Conservation (phyloP, 2,329 filamentous ascomycete genomes). For the Thelonectria rubi region DNA sequence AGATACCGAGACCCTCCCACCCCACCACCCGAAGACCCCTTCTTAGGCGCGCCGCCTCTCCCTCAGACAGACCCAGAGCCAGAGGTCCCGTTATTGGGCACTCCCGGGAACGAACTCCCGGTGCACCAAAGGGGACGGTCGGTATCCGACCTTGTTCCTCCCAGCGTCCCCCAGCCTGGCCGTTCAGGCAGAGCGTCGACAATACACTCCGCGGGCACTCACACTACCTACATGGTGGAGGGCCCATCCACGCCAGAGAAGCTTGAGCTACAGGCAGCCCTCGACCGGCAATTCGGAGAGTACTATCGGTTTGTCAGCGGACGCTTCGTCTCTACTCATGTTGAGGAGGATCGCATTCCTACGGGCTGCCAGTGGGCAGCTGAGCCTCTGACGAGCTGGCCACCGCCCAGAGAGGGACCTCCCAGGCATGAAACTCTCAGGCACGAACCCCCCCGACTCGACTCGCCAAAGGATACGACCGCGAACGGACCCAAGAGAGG, state of each 20-base stretch:
- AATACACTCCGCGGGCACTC: background rate
- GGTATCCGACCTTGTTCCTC: background rate
- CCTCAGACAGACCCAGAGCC: background rate
- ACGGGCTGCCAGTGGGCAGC: background rate
- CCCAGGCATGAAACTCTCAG: too few relatives aligned
- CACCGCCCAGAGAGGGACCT: background rate
- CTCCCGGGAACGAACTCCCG: background rate
- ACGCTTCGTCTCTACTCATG: conserved; percentile 13
- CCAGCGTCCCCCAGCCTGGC: background rate
- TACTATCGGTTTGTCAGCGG: conserved; percentile 7
- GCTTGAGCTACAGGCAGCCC: conserved; percentile 5
- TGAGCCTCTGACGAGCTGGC: background rate
- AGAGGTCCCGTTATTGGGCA: conserved; percentile 2
- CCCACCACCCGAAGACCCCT: conserved; percentile 9
- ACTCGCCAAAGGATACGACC: background rate
- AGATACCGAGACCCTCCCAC: background rate
- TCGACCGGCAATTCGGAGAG: conserved; percentile 13
- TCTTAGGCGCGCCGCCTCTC: conserved; percentile 10
- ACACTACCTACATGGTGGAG: background rate
- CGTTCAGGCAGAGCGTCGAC: background rate
- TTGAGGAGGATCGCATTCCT: conserved; percentile 25
- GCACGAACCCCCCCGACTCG: background rate
- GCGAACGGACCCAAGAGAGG: background rate
- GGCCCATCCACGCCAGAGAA: conserved; percentile 4
- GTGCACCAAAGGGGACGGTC: too few relatives aligned